phyloP scores from a whole-genome alignment of 116 monocot species.

The Cymodocea nodosa region DNA sequence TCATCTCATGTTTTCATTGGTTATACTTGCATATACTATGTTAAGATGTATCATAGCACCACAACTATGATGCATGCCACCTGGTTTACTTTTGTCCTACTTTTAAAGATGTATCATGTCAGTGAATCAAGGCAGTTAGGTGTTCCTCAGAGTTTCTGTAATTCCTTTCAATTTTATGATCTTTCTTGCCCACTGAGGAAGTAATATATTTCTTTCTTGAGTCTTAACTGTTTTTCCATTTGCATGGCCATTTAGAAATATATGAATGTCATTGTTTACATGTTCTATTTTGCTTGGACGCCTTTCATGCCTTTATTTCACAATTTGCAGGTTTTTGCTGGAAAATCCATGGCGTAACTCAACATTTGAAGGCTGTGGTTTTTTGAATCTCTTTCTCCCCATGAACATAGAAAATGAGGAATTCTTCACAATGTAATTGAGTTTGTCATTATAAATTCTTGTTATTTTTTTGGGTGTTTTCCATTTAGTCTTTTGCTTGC shows the following conservation, averaged over 20 bases:
- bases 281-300: too few relatives aligned
- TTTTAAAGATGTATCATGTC: too few relatives aligned
- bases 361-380: slow-evolving; percentile 86
- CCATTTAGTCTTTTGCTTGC: background rate
- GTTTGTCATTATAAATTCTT: background rate
- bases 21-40: too few relatives aligned
- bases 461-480: background rate
- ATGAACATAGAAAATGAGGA: slow-evolving; percentile 57
- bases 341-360: slow-evolving; percentile 99
- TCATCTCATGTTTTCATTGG: too few relatives aligned
- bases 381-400: slow-evolving; percentile 80
- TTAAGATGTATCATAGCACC: too few relatives aligned
- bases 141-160: too few relatives aligned
- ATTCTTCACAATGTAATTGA: slow-evolving; percentile 57
- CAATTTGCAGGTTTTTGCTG: slow-evolving; percentile 47
- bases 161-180: too few relatives aligned
- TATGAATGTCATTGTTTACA: too few relatives aligned
- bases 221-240: background rate
- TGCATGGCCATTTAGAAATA: too few relatives aligned
- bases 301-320: background rate
- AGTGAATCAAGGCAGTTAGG: too few relatives aligned
- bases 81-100: too few relatives aligned
- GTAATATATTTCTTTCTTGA: background rate
- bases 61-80: too few relatives aligned
- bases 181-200: background rate